A percentile compares a stretch with the other conserved stretches of the same genome.
These are phyloP conservation scores for Hericium coralloides DNA, from an alignment of 768 basidiomycete genomes.

Conservation along the genomic window DNA sequence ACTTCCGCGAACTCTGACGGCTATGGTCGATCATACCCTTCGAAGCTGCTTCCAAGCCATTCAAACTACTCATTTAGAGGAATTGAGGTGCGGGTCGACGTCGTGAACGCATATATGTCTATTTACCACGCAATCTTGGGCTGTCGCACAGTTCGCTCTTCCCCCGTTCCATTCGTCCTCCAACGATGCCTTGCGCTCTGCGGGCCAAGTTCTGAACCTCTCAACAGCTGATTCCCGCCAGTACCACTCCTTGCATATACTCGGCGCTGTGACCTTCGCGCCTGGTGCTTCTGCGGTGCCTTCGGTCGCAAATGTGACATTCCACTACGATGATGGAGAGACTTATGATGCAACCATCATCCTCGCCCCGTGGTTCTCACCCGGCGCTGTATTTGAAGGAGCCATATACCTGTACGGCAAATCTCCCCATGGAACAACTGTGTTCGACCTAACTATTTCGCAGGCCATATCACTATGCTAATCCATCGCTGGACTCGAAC, in stretches of 20 bases:
- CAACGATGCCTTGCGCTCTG: not conserved
- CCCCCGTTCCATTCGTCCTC: not conserved
- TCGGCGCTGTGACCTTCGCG: not conserved
- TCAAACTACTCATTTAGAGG: not conserved
- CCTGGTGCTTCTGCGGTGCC: not conserved
- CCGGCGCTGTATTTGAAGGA: not conserved
- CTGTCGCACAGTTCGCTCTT: not conserved
- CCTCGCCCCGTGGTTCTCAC: not conserved
- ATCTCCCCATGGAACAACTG: not conserved
- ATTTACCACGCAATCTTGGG: not conserved
- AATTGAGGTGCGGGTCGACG: not conserved
- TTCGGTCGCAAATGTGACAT: not conserved
- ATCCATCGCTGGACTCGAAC: slow-evolving; percentile 19
- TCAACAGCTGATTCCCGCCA: not conserved
- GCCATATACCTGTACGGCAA: not conserved
- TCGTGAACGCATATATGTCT: no score
- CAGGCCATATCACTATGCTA: slow-evolving; percentile 36
- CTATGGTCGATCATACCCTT: not conserved
- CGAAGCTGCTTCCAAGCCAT: not conserved
- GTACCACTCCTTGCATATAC: not conserved
- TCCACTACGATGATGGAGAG: not conserved
- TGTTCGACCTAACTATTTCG: slow-evolving; percentile 7
- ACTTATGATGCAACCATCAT: not conserved
- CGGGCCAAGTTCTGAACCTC: not conserved
- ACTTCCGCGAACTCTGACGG: not conserved